Conservation (phyloP, 331 rosid genomes). For the Phaseolus coccineus region DNA sequence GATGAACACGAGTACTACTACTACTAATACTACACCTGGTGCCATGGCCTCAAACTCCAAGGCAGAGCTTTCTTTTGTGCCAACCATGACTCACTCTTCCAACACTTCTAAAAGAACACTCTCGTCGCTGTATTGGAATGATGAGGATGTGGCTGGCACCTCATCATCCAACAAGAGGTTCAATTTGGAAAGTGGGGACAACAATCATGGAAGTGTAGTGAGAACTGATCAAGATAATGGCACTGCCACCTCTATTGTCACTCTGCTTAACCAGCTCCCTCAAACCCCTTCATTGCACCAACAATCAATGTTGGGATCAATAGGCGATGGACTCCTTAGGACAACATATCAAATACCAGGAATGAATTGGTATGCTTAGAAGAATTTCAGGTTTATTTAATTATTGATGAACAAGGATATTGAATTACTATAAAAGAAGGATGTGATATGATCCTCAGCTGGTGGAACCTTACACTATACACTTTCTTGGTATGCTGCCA, state of each 20-base stretch:
- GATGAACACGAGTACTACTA: slow-evolving; percentile 15
- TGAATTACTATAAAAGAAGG: not conserved
- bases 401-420: not conserved
- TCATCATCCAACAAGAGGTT: slow-evolving; percentile 63
- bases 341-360: slow-evolving; percentile 60
- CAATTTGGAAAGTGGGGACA: slow-evolving; percentile 53
- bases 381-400: slow-evolving; percentile 30
- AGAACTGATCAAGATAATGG: slow-evolving; percentile 49
- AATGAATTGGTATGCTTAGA: slow-evolving; percentile 75
- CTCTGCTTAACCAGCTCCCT: slow-evolving; percentile 75
- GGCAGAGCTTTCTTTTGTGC: slow-evolving; percentile 44
- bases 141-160: slow-evolving; percentile 48
- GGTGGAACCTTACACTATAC: slow-evolving; percentile 8
- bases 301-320: slow-evolving; percentile 63
- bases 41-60: slow-evolving; percentile 41
- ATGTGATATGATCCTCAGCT: slow-evolving; percentile 18
- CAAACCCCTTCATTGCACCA: slow-evolving; percentile 73
- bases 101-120: slow-evolving; percentile 60
- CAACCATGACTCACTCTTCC: slow-evolving; percentile 44
- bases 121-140: slow-evolving; percentile 66
- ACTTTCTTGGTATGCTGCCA: slow-evolving; percentile 21
- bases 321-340: slow-evolving; percentile 56
- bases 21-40: not conserved
- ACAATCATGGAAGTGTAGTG: slow-evolving; percentile 36
- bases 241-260: slow-evolving; percentile 54